Evolutionary conservation across 75 land plant species (phyloP).

Genomic region (Pseudotsuga menziesii): DNA sequence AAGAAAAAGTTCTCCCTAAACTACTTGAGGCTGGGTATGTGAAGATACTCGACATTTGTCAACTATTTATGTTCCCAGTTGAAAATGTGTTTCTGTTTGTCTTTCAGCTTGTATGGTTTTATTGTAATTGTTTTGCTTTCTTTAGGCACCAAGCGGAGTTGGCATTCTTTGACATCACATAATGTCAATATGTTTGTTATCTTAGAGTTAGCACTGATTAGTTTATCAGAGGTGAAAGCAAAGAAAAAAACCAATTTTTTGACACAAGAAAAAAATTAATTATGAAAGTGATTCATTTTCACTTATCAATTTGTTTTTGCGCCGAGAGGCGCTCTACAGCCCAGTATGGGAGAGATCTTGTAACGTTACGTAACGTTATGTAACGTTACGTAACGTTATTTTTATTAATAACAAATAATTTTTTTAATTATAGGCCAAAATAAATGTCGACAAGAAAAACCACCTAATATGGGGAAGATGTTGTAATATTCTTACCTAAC

Average conservation of each 20-base stretch:
- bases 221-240: background rate
- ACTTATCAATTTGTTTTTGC: too few relatives aligned
- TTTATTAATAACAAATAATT: too few relatives aligned
- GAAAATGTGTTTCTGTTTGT: background rate
- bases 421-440: too few relatives aligned
- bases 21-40: conserved; percentile 78
- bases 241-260: background rate
- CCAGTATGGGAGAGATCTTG: too few relatives aligned
- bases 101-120: background rate
- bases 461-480: too few relatives aligned
- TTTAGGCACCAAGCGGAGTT: background rate
- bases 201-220: background rate
- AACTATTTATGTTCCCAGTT: background rate
- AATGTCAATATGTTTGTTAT: background rate
- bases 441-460: too few relatives aligned
- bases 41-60: background rate
- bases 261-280: background rate
- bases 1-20: conserved; percentile 74
- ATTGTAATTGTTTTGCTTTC: background rate
- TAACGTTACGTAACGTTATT: too few relatives aligned
- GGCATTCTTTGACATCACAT: background rate
- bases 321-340: too few relatives aligned
- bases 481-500: too few relatives aligned
- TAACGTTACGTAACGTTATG: too few relatives aligned
- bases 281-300: too few relatives aligned